Base-by-base conservation (phyloP, 129 eudicot species). In the Lactuca sativa region DNA sequence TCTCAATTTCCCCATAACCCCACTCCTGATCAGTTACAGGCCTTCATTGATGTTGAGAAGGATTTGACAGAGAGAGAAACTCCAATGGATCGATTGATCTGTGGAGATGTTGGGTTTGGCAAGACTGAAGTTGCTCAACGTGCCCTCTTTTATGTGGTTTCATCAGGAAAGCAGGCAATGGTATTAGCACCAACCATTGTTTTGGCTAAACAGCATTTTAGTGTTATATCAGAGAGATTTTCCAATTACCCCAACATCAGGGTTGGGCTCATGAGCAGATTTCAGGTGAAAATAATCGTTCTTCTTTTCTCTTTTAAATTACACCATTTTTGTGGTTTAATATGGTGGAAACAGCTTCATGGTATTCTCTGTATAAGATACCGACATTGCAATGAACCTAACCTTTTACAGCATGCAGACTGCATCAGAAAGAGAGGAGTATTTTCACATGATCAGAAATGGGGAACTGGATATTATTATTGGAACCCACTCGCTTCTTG, bases 31-130 rank as follows among this genome's bases (percentile, higher is more conserved):
- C 96, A 92, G 68, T 56, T 85, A 60, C 88, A 85, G 95, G 96
- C 98, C 33, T 86, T 92, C 71, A 81, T 85, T 73, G 96, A 92
- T 67, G 96, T 92, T 68, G 95, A 89, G 67, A 89, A 78, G 77
- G 98, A 92, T 82, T 78, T 92, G 73, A 92, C 96, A 2, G 96
- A 92, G 81, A 86, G 95, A 74, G 92, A 86, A 70, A 86, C 88
- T 65, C 96, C 98, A 4, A 92, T 92, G 98, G 98, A 92, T 77
- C 72, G 96, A 72, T 69, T 92, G 56, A 89, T 92, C 61, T 92
- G 98, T 63, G 98, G 98, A 66, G 98, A 92, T 83, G 98, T 89
- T 56, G 98, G 98, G 49, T 92, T 92, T 82, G 96, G 98, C 49
- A 92, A 92, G 83, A 92, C 96, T 6, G 96, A 92, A 85, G 98